Evolutionary conservation across 1,284 basidiomycete species (phyloP).

Genomic region (Schizophyllum commune): DNA sequence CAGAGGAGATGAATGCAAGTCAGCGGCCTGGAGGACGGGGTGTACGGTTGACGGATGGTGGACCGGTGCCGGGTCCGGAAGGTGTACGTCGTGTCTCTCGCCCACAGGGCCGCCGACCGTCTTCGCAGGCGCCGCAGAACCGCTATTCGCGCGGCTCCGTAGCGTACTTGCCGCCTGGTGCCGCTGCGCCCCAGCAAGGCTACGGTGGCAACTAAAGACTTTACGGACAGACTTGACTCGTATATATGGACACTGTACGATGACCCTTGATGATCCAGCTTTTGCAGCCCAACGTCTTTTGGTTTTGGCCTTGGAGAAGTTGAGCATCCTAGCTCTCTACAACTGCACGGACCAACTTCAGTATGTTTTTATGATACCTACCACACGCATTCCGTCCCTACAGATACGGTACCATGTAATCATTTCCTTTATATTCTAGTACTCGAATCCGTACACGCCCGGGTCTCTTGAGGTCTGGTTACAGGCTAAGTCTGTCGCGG

Average conservation of each 20-base stretch:
- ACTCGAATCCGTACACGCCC: too few species aligned
- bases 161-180: conserved; percentile 60
- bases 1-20: conserved; percentile 6
- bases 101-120: conserved; percentile 40
- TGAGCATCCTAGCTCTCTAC: too few species aligned
- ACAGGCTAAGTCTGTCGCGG: background rate
- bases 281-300: conserved; percentile 26
- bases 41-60: conserved; percentile 69
- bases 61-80: conserved; percentile 70
- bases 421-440: too few species aligned
- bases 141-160: conserved; percentile 61
- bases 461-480: too few species aligned
- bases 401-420: too few species aligned
- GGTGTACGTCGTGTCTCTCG: conserved; percentile 67
- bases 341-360: too few species aligned
- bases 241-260: too few species aligned
- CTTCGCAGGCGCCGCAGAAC: conserved; percentile 60
- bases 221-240: too few species aligned
- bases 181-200: conserved; percentile 54
- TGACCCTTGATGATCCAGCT: conserved; percentile 42
- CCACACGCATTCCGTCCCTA: too few species aligned
- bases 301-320: conserved; percentile 15
- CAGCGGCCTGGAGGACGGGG: conserved; percentile 37
- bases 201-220: conserved; percentile 15
- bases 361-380: too few species aligned